A percentile compares a stretch with the other conserved stretches of the same genome.
These are phyloP conservation scores for Cantharellus anzutake DNA, from an alignment of 768 basidiomycete species.

Conservation along the genomic window DNA sequence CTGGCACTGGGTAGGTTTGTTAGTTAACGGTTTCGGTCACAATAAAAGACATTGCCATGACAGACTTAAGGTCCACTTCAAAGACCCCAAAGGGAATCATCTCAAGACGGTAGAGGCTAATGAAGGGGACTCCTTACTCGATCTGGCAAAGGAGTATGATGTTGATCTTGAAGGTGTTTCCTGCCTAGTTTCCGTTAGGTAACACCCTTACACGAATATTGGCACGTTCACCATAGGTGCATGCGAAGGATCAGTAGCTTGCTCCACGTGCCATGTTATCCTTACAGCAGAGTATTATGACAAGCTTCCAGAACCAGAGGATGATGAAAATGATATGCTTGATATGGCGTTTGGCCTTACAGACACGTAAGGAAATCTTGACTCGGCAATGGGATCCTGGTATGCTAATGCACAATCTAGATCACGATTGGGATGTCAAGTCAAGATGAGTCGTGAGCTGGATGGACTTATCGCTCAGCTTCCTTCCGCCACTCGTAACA, in stretches of 20 bases:
- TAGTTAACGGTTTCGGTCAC: neutral
- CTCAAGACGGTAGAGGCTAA: slow-evolving; percentile 81
- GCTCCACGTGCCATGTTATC: slow-evolving; percentile 95
- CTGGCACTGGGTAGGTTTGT: slow-evolving; percentile 43
- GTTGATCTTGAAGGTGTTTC: slow-evolving; percentile 80
- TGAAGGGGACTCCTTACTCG: slow-evolving; percentile 84
- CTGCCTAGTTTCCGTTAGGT: neutral
- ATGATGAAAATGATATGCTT: slow-evolving; percentile 97
- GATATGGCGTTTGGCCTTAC: slow-evolving; percentile 96
- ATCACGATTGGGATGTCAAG: slow-evolving; percentile 31
- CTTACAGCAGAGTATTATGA: slow-evolving; percentile 68
- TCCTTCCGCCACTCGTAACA: slow-evolving; percentile 85
- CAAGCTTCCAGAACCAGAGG: slow-evolving; percentile 75
- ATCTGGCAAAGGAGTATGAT: slow-evolving; percentile 86
- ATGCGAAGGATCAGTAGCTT: slow-evolving; percentile 91
- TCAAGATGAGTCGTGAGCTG: slow-evolving; percentile 53
- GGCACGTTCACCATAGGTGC: slow-evolving; percentile 37
- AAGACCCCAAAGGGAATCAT: slow-evolving; percentile 66
- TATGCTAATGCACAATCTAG: slow-evolving; percentile 11
- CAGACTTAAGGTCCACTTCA: slow-evolving; percentile 81
- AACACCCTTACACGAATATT: neutral
- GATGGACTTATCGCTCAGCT: slow-evolving; percentile 74
- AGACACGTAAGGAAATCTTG: slow-evolving; percentile 52
- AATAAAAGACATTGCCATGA: neutral
- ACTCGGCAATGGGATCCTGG: slow-evolving; percentile 34